phyloP scores from a whole-genome alignment of 495 filamentous ascomycete species.

The Penicillium simplicissimum region DNA sequence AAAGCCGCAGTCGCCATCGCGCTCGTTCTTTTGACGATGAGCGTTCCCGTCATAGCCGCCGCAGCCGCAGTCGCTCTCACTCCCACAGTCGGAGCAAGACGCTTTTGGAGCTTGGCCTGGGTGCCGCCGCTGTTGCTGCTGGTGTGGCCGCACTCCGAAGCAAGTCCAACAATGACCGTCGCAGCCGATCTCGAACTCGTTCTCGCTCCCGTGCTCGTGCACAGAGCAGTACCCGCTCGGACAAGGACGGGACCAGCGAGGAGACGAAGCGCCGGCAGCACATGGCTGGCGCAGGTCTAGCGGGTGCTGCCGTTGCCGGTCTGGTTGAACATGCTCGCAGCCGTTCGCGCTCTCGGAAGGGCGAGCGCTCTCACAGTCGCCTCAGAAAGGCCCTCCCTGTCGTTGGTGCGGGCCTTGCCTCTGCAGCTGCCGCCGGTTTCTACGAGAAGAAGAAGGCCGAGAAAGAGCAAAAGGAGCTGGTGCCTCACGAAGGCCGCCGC shows the following conservation, averaged over 20 bases:
- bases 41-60: constrained; percentile 40
- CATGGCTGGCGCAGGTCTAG: constrained; percentile 75
- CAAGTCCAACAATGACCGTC: constrained; percentile 64
- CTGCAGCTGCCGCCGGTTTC: constrained; percentile 75
- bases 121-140: constrained; percentile 79
- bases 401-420: constrained; percentile 73
- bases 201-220: constrained; percentile 42
- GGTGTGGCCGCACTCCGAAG: constrained; percentile 73
- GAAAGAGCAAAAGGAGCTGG: constrained; percentile 54
- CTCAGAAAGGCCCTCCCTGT: constrained; percentile 63
- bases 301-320: constrained; percentile 75
- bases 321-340: constrained; percentile 72
- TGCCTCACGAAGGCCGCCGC: constrained; percentile 49
- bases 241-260: constrained; percentile 43
- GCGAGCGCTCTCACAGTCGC: constrained; percentile 59
- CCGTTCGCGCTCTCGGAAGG: constrained; percentile 63
- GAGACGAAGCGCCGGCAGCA: constrained; percentile 64
- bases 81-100: constrained; percentile 58
- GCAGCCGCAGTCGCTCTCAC: constrained; percentile 49
- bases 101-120: constrained; percentile 72
- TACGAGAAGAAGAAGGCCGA: constrained; percentile 77
- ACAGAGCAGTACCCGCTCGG: constrained; percentile 43
- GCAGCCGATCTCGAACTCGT: constrained; percentile 68
- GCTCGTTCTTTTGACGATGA: constrained; percentile 52
- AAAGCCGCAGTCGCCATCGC: constrained; percentile 55